Base-by-base conservation (phyloP, 2,329 filamentous ascomycete species). In the Aureobasidium sp. region DNA sequence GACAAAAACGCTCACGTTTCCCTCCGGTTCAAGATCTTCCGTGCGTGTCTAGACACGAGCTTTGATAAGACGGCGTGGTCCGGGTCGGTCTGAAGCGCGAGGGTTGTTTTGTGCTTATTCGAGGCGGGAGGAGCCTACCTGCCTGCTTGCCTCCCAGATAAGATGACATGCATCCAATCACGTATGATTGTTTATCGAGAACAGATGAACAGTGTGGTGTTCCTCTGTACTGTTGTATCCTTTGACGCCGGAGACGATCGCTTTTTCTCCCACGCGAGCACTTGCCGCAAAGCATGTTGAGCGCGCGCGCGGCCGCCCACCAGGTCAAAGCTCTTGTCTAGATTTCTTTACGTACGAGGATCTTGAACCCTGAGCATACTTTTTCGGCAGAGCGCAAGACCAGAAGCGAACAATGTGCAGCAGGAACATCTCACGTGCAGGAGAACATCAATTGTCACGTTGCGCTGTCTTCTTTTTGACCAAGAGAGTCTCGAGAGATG, bases 1-100 rank as follows among this genome's bases (percentile, higher is more conserved):
- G 57, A 60, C 57, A 60, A 60, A 60, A 60, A 60, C 57, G 45
- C 45, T 60, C 57, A 51, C 57, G 57, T 59, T 59, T 59, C 42
- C 8, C 42, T 59, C 55, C 42, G 44, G 45, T 60, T 17, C 45
- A 37, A 42, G 39, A 37, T 60, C 57, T 34, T 51, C 57, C 45
- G 45, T 49, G 57, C 57, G 57, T 41, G 57, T 60, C 57, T 51
- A 60, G 57, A 60, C 57, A 60, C 55, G 57, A 60, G 57, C 45
- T 51, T 41, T 51, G 57, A 60, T 60, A 60, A 60, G 57, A 60
- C 57, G 57, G 57, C 44, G 44, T 60, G 45, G 37, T 51, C 57
- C 57, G 57, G 36, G 15, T 60, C 44, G 22, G 39, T 60, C 45
- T 49, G 57, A 51, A 60, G 57, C 57, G 57, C 51, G 15, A 34